Evolutionary conservation across 2,329 filamentous ascomycete genomes (phyloP), one percentile per base, ranked within the genome.

Genomic region (Furcasterigmium furcatum): DNA sequence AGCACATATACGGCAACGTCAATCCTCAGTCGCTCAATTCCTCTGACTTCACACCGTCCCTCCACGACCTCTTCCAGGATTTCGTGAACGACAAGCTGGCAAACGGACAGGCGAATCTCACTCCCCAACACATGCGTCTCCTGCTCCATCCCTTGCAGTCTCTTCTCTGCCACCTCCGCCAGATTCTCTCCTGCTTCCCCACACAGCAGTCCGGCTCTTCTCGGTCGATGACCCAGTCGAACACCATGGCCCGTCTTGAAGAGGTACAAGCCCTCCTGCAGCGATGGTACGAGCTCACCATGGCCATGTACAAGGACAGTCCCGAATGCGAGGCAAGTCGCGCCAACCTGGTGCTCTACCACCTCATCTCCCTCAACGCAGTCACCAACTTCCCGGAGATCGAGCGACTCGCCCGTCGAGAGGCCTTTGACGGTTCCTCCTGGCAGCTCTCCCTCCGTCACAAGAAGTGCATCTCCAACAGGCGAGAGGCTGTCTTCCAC

Each of bases 331-430:
- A 76, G 14, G 71, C 82, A 51, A 85, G 80, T 57, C 77, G 77
- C 55, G 82, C 80, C 51, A 87, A 84, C 56, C 64, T 88, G 35
- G 76, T 85, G 36, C 74, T 88, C 49, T 88, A 85, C 60, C 85
- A 89, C 55, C 72, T 88, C 35, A 82, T 88, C 58, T 83, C 77
- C 41, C 72, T 89, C 47, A 87, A 87, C 54, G 77, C 80, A 9
- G 76, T 86, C 22, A 84, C 82, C 14, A 81, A 80, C 62, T 86
- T 88, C 57, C 73, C 79, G 3, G 80, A 84, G 53, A 80, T 88
- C 38, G 85, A 88, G 65, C 72, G 76, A 4, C 68, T 88, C 9
- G 84, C 84, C 4, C 75, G 84, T 14, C 72, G 77, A 29, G 82
- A 87, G 47, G 71, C 67, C 19, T 72, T 79, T 38, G 75, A 83